A percentile compares a stretch with the other conserved stretches of the same genome.
These are phyloP conservation scores for Talaromyces wortmannii DNA, from an alignment of 495 filamentous ascomycete genomes.

Conservation along the genomic window DNA sequence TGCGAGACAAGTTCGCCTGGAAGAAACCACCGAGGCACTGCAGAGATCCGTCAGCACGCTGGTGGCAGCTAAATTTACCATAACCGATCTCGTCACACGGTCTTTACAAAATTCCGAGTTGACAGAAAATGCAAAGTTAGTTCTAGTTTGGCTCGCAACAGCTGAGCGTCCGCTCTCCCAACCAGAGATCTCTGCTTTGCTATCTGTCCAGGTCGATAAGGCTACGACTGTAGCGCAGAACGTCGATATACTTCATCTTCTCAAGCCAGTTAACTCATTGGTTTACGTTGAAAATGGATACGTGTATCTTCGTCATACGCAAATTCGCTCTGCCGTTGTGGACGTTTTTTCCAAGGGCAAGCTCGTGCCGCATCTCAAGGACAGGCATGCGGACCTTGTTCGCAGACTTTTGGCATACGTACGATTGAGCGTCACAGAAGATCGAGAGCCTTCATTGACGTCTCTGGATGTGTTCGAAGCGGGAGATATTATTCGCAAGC, in stretches of 20 bases:
- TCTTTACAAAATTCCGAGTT: conserved; percentile 10
- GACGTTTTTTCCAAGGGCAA: conserved; percentile 23
- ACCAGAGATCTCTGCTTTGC: conserved; percentile 18
- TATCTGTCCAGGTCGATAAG: conserved; percentile 22
- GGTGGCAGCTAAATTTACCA: conserved; percentile 13
- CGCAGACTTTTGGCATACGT: conserved; percentile 24
- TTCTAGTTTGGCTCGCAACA: conserved; percentile 25
- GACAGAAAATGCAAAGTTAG: conserved; percentile 17
- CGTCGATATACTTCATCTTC: conserved; percentile 9
- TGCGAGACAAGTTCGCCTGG: conserved; percentile 17
- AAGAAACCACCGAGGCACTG: conserved; percentile 14
- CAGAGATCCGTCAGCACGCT: conserved; percentile 17
- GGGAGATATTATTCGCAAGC: conserved; percentile 10
- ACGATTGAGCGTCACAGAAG: conserved; percentile 16
- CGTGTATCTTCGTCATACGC: conserved; percentile 25
- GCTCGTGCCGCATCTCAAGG: conserved; percentile 17
- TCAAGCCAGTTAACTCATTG: conserved; percentile 20
- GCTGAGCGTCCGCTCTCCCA: conserved; percentile 21
- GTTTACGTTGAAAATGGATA: conserved; percentile 25
- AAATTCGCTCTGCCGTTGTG: conserved; percentile 20
- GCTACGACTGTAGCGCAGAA: conserved; percentile 16
- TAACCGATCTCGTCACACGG: conserved; percentile 23
- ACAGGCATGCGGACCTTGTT: conserved; percentile 23
- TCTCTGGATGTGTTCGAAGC: conserved; percentile 16
- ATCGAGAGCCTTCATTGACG: conserved; percentile 20